phyloP scores from a whole-genome alignment of 2,329 filamentous ascomycete species.

The Trichoderma sp. region DNA sequence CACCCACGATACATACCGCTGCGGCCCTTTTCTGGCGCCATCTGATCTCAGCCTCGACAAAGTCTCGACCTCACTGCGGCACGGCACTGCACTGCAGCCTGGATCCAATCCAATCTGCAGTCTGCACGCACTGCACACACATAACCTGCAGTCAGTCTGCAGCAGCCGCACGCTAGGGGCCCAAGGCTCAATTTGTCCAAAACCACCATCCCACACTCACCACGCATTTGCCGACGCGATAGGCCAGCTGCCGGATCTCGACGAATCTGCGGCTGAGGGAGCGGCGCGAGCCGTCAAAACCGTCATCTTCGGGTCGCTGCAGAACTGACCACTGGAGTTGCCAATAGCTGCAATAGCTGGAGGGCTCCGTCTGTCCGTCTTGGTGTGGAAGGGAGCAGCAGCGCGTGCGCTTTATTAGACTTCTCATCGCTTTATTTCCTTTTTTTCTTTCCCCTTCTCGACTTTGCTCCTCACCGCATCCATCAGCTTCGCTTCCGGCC shows the following conservation, averaged over 20 bases:
- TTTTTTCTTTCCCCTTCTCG: not conserved
- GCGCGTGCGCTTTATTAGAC: not conserved
- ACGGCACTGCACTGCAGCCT: not conserved
- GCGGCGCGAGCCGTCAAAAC: slow-evolving; percentile 10
- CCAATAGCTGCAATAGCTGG: not conserved
- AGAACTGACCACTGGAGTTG: not conserved
- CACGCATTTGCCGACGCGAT: not conserved
- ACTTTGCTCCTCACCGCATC: slow-evolving; percentile 4
- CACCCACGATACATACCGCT: not conserved
- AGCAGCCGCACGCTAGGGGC: not conserved
- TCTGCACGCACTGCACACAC: not conserved
- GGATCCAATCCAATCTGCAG: not conserved
- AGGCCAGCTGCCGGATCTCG: not conserved
- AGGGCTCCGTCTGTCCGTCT: not conserved
- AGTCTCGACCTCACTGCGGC: not conserved
- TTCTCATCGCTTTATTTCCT: not conserved
- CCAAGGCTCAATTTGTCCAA: not conserved
- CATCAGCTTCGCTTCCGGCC: not conserved
- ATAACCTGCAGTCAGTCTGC: not conserved
- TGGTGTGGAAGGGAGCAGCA: not conserved
- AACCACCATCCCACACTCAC: not conserved
- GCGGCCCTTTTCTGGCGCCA: not conserved
- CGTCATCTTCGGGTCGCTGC: not conserved
- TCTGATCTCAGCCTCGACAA: not conserved
- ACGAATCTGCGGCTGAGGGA: slow-evolving; percentile 4